Evolutionary conservation across 192 early-diverging fungal species (phyloP), one percentile per base, ranked within the genome.

Genomic region (Coemansia sp.): DNA sequence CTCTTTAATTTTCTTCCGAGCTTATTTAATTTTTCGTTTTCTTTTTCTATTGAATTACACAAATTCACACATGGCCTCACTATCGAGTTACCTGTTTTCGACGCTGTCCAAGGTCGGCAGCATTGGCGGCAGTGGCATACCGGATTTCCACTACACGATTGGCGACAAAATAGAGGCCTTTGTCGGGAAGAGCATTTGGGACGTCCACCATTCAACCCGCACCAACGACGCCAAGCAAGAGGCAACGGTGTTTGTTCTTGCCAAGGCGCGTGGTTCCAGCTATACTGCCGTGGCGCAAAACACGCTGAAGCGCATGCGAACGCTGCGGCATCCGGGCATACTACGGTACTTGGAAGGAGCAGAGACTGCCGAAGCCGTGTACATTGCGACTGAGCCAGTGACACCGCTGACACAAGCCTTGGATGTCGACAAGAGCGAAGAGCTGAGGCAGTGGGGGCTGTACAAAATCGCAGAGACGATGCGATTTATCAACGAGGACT

Each of bases 311-410:
- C 87, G 92, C 59, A 86, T 91, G 71, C 88, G 92, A 21, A 97
- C 96, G 13, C 85, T 99, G 60, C 87, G 96, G 59, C 95, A 98
- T 81, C 97, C 97, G 1, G 91, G 91, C 62, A 66, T 96, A 35
- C 78, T 97, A 57, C 86, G 85, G 39, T 98, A 92, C 75, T 61
- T 96, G 26, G 97, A 96, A 63, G 94, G 94, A 37, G 77, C 90
- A 13, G 96, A 98, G 30, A 75, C 84, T 0, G 44, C 68, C 35
- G 73, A 81, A 33, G 60, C 89, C 19, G 92, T 98, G 60, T 90
- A 94, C 65, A 95, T 99, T 63, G 96, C 91, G 10, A 98, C 96
- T 2, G 95, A 99, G 58, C 74, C 78, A 6, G 91, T 95, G 6
- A 85, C 82, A 26, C 95, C 96, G 17, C 84, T 98, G 32, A 72